Evolutionary conservation across 2,329 filamentous ascomycete genomes (phyloP).

Genomic region (Calonectria pteridis): DNA sequence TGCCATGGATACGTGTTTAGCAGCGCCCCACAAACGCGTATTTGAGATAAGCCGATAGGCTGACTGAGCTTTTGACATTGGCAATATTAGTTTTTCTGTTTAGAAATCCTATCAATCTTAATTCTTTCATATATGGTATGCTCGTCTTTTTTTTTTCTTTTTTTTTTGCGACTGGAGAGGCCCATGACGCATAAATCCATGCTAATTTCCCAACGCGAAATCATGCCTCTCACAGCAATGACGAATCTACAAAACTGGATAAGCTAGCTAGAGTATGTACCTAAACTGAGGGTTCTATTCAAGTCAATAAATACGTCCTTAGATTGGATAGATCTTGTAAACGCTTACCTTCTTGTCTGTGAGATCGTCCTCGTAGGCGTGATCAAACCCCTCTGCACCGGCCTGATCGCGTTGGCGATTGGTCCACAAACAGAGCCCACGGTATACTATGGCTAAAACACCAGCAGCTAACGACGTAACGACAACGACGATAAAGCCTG

Average conservation of each 20-base stretch:
- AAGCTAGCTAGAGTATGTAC: slow-evolving; percentile 25
- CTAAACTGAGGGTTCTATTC: slow-evolving; percentile 36
- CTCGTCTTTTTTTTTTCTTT: background rate
- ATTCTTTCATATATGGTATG: background rate
- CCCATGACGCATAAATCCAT: background rate
- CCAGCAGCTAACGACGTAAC: slow-evolving; percentile 46
- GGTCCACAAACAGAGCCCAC: slow-evolving; percentile 57
- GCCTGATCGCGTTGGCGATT: slow-evolving; percentile 57
- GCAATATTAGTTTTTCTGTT: background rate
- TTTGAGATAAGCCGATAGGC: background rate
- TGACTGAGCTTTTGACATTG: background rate
- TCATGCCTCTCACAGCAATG: background rate
- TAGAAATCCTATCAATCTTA: background rate
- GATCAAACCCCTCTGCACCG: slow-evolving; percentile 62
- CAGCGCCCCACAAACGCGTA: background rate
- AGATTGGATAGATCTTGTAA: background rate
- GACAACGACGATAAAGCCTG: slow-evolving; percentile 55
- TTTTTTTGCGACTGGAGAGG: background rate
- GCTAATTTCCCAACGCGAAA: background rate
- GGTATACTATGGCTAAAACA: slow-evolving; percentile 56
- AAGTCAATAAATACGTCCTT: background rate
- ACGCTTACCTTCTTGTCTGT: slow-evolving; percentile 54
- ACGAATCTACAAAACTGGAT: background rate
- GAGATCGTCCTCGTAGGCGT: slow-evolving; percentile 65
- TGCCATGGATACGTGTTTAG: background rate